phyloP scores from a whole-genome alignment of 129 eudicot genomes.

The Deinandra increscens region DNA sequence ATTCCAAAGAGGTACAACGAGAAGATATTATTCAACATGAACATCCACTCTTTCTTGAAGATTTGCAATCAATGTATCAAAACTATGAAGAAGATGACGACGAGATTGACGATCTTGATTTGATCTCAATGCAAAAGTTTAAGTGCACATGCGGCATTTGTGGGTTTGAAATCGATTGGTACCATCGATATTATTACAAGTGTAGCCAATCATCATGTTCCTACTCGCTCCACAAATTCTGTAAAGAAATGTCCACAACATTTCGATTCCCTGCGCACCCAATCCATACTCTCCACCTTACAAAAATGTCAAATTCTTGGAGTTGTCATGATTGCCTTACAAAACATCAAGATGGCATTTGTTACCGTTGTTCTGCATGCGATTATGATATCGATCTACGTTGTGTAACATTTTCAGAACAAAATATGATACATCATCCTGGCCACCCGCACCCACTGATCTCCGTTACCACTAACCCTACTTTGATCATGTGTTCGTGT shows the following conservation, averaged over 20 bases:
- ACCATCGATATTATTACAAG: conserved; percentile 15
- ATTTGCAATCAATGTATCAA: conserved; percentile 3
- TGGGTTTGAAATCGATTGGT: neutral
- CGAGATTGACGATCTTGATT: neutral
- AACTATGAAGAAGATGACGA: conserved; percentile 10
- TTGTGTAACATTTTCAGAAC: neutral
- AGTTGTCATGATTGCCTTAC: neutral
- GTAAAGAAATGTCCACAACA: neutral
- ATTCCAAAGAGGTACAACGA: neutral
- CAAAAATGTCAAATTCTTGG: neutral
- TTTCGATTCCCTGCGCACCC: neutral
- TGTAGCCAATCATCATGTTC: conserved; percentile 13
- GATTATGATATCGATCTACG: neutral
- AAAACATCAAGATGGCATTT: neutral
- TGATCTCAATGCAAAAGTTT: neutral
- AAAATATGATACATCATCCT: conserved; percentile 2
- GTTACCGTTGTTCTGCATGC: neutral
- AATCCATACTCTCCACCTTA: conserved; percentile 8
- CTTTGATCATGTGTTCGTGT: neutral
- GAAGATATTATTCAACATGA: conserved; percentile 8
- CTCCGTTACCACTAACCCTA: neutral
- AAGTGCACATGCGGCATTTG: neutral
- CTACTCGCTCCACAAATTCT: conserved; percentile 9
- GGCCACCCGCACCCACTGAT: conserved; percentile 8
- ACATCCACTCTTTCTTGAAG: conserved; percentile 6